Evolutionary conservation across 768 basidiomycete genomes (phyloP).

Genomic region (Coprinopsis strossmayeri): DNA sequence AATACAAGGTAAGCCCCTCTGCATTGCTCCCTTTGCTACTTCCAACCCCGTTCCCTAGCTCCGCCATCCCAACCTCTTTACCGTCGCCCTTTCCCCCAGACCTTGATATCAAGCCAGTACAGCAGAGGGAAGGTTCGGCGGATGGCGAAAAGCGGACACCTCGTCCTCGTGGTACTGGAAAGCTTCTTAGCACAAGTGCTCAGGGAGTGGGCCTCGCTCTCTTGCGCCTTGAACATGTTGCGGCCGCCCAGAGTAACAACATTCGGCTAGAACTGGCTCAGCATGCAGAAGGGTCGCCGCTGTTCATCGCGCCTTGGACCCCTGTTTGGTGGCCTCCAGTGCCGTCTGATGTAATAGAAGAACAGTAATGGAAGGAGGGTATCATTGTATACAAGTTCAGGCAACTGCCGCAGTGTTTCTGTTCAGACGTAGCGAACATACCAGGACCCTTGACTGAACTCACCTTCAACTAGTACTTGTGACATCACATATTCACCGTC

Average conservation of each 20-base stretch:
- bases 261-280: conserved; percentile 34
- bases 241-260: conserved; percentile 43
- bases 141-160: conserved; percentile 23
- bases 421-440: too few species aligned
- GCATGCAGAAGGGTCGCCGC: conserved; percentile 24
- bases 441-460: not conserved
- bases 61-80: conserved; percentile 12
- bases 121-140: conserved; percentile 5
- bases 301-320: conserved; percentile 58
- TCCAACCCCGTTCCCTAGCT: too few species aligned
- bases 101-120: conserved; percentile 28
- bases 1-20: too few species aligned
- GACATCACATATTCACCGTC: conserved; percentile 75
- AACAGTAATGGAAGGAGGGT: not conserved
- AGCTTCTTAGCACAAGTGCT: conserved; percentile 61
- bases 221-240: conserved; percentile 71
- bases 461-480: conserved; percentile 56
- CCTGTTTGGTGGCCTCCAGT: conserved; percentile 55
- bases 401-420: too few species aligned
- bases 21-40: too few species aligned
- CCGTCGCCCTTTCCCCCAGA: conserved; percentile 22
- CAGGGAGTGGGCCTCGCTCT: conserved; percentile 66
- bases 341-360: conserved; percentile 4
- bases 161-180: conserved; percentile 69
- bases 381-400: too few species aligned